A percentile compares a stretch with the other conserved stretches of the same genome.
phyloP scores from a whole-genome alignment of 495 filamentous ascomycete species.

The Hypoxylon intermedium region DNA sequence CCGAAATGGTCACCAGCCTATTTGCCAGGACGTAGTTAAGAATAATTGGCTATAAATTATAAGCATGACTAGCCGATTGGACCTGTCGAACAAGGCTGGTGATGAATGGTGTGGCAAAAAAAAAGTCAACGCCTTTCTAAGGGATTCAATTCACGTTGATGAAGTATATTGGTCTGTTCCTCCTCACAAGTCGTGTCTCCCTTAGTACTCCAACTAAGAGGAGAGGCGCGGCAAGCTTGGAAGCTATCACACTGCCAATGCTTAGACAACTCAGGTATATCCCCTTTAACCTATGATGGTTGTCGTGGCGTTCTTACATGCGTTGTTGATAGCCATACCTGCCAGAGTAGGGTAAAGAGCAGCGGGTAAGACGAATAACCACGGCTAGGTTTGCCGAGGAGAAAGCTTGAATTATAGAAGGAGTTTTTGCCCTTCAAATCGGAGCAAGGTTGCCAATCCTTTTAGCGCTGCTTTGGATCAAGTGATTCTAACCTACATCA shows the following conservation, averaged over 20 bases:
- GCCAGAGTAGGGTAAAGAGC: conserved; percentile 1
- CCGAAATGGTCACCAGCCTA: conserved; percentile 11
- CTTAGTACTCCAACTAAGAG: background rate
- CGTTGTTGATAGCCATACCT: conserved; percentile 13
- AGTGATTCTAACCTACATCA: conserved; percentile 9
- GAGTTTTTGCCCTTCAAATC: too few species aligned
- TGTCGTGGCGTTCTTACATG: conserved; percentile 5
- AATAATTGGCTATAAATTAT: conserved; percentile 12
- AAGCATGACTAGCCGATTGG: conserved; percentile 9
- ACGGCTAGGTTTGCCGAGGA: conserved; percentile 24
- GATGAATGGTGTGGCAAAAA: conserved; percentile 9
- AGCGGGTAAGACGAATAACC: conserved; percentile 3
- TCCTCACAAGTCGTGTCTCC: conserved; percentile 10
- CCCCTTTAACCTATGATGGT: background rate
- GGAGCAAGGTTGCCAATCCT: conserved; percentile 23
- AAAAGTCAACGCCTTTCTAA: conserved; percentile 15
- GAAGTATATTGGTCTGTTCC: conserved; percentile 15
- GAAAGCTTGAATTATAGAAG: too few species aligned
- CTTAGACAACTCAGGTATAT: background rate
- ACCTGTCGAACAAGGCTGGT: conserved; percentile 16
- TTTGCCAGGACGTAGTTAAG: conserved; percentile 11
- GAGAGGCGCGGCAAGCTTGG: too few species aligned
- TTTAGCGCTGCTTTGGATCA: conserved; percentile 13
- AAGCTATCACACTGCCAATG: too few species aligned
- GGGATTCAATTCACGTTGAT: conserved; percentile 21